Conservation (phyloP, 306 rosid species). For the Arachis hypogaea region DNA sequence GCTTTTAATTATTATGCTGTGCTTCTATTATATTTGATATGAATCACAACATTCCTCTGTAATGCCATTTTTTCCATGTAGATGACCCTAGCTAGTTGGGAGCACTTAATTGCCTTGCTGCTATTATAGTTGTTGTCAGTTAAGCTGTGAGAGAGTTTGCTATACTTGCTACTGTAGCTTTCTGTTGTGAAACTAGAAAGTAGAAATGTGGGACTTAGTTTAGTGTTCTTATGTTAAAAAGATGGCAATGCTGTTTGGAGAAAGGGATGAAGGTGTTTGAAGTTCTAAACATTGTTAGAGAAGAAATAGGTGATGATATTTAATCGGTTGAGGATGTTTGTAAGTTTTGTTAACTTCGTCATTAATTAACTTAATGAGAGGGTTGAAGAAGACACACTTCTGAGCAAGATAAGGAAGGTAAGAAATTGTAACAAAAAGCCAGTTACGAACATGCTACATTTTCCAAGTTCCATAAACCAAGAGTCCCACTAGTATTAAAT, state of each 20-base stretch:
- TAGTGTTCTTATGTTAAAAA: constrained; percentile 10
- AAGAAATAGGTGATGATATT: neutral
- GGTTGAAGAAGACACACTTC: too few relatives aligned
- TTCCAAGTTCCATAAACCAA: neutral
- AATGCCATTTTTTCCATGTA: too few relatives aligned
- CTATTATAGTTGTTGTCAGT: neutral
- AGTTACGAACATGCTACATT: neutral
- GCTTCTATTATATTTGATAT: constrained; percentile 12
- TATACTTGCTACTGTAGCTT: neutral
- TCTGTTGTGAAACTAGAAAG: constrained; percentile 20
- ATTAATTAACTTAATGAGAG: neutral
- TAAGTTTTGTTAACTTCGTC: neutral
- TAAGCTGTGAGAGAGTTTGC: neutral
- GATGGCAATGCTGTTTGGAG: neutral
- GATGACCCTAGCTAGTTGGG: too few relatives aligned
- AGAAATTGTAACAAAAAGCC: too few relatives aligned
- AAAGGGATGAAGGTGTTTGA: constrained; percentile 2
- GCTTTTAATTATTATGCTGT: neutral
- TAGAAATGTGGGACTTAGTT: neutral
- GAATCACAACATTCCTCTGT: too few relatives aligned
- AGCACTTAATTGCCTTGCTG: neutral
- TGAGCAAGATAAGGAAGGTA: too few relatives aligned
- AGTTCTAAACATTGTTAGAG: neutral
- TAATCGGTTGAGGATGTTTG: constrained; percentile 10
- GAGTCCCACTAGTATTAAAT: neutral